These are phyloP conservation scores for Colletotrichum chrysophilum DNA, from an alignment of 2,329 filamentous ascomycete genomes.

Conservation along the genomic window DNA sequence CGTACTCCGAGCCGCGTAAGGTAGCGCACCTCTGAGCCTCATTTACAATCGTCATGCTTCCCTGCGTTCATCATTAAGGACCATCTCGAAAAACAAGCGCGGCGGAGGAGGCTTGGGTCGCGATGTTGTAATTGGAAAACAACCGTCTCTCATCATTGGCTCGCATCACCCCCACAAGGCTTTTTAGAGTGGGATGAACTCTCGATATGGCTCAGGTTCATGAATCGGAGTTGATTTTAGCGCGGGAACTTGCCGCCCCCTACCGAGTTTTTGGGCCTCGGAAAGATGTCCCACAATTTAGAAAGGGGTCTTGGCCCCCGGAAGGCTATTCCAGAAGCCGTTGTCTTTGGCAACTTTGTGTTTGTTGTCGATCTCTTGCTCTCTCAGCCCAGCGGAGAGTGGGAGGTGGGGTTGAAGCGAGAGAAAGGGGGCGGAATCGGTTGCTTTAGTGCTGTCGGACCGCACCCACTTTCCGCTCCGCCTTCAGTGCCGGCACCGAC, in stretches of 20 bases:
- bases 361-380: not conserved
- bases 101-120: not conserved
- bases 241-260: not conserved
- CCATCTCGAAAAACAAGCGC: not conserved
- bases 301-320: not conserved
- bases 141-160: not conserved
- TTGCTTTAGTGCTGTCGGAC: not conserved
- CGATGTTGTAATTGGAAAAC: not conserved
- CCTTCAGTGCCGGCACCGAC: not conserved
- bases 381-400: not conserved
- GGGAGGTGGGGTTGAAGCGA: slow-evolving; percentile 10
- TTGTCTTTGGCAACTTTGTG: not conserved
- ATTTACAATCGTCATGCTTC: not conserved
- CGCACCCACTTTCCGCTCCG: not conserved
- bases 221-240: not conserved
- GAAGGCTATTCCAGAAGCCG: not conserved
- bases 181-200: not conserved
- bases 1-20: not conserved
- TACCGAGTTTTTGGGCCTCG: not conserved
- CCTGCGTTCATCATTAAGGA: not conserved
- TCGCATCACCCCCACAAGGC: not conserved
- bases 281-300: not conserved
- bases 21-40: not conserved
- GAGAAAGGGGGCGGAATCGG: not conserved
- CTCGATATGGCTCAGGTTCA: not conserved